Evolutionary conservation across 2,329 filamentous ascomycete species (phyloP).

Genomic region (Stachybotrys chartarum): DNA sequence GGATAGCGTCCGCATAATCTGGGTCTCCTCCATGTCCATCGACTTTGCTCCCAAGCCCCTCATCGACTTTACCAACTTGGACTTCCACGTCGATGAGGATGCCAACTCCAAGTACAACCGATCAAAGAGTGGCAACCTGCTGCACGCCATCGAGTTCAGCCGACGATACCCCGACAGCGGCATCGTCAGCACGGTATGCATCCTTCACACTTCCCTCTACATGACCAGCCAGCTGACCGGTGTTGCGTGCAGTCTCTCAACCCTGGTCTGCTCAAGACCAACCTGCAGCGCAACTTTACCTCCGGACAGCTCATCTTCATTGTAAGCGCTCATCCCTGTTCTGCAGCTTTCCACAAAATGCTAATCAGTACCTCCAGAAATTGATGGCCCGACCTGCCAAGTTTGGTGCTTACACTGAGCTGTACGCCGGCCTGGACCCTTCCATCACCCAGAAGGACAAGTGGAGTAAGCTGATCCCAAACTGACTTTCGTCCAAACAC

Average conservation of each 20-base stretch:
- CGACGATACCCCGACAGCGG: conserved; percentile 7
- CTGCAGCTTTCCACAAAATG: background rate
- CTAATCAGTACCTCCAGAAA: background rate
- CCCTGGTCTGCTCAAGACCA: background rate
- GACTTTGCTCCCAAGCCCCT: conserved; percentile 5
- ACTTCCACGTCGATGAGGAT: conserved; percentile 7
- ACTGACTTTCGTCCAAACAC: no score
- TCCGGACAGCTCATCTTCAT: background rate
- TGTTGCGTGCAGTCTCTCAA: background rate
- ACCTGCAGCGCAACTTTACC: background rate
- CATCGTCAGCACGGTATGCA: conserved; percentile 9
- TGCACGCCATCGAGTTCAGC: conserved; percentile 4
- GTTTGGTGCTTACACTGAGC: conserved; percentile 34
- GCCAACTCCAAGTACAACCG: conserved; percentile 12
- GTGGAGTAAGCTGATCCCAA: background rate
- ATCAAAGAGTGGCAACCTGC: conserved; percentile 21
- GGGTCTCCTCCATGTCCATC: conserved; percentile 19
- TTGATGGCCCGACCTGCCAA: conserved; percentile 9
- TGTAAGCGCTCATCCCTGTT: background rate
- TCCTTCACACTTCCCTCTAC: no score
- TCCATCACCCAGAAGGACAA: background rate
- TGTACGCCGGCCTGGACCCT: conserved; percentile 29
- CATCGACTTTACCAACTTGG: conserved; percentile 14
- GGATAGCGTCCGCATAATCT: conserved; percentile 21
- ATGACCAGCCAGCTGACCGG: background rate